These are phyloP conservation scores for Myochromella boudieri DNA, from an alignment of 768 basidiomycete species.

Conservation along the genomic window DNA sequence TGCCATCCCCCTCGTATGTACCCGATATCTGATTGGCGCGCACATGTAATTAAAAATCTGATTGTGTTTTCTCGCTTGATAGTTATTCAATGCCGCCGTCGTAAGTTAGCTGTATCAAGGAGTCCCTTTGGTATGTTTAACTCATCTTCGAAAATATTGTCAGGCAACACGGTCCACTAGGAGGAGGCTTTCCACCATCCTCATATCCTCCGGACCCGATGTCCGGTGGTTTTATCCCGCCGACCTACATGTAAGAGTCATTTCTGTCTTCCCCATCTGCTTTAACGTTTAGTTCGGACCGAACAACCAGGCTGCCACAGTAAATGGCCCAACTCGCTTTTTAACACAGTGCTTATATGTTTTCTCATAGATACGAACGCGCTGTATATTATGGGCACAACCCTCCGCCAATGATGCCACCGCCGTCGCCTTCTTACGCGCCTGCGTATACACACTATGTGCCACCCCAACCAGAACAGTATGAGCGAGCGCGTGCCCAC, in stretches of 20 bases:
- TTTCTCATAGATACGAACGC: slow-evolving; percentile 17
- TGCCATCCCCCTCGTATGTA: slow-evolving; percentile 31
- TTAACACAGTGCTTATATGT: not conserved
- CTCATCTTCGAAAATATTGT: too few species aligned
- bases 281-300: slow-evolving; percentile 4
- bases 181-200: slow-evolving; percentile 11
- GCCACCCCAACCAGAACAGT: slow-evolving; percentile 3
- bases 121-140: too few species aligned
- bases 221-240: slow-evolving; percentile 11
- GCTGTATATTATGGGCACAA: slow-evolving; percentile 13
- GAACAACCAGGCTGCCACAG: slow-evolving; percentile 13
- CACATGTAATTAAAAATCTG: too few species aligned
- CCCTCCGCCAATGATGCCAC: slow-evolving; percentile 12
- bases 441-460: slow-evolving; percentile 9
- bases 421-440: slow-evolving; percentile 11
- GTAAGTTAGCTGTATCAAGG: too few species aligned
- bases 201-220: slow-evolving; percentile 10
- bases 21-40: too few species aligned
- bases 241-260: slow-evolving; percentile 17
- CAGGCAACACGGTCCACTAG: slow-evolving; percentile 6
- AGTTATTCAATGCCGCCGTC: too few species aligned
- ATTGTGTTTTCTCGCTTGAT: too few species aligned
- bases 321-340: slow-evolving; percentile 7
- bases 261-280: not conserved
- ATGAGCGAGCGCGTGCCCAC: slow-evolving; percentile 14